phyloP scores from a whole-genome alignment of 2,329 filamentous ascomycete species.

The Aspergillus fijiensis region DNA sequence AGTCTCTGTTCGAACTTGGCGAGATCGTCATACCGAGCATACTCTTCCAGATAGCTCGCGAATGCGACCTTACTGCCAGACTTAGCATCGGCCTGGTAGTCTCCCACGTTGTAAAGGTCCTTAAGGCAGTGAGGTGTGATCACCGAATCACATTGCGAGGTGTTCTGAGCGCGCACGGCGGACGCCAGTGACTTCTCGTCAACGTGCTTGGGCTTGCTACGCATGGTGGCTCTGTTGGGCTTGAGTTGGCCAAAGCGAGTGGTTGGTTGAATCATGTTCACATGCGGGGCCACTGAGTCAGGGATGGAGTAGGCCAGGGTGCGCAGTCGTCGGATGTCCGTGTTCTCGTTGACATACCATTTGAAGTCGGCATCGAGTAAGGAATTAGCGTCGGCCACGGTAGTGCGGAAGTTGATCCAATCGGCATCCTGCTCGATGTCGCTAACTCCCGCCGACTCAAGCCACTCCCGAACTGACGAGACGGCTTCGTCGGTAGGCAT shows the following conservation, averaged over 20 bases:
- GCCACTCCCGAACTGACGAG: constrained; percentile 48
- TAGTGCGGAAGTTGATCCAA: constrained; percentile 40
- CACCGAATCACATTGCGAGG: constrained; percentile 42
- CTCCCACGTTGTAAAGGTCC: constrained; percentile 48
- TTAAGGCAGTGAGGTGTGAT: constrained; percentile 51
- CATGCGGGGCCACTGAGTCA: constrained; percentile 30
- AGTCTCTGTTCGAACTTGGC: constrained; percentile 40
- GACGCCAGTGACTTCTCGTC: constrained; percentile 24
- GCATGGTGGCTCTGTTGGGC: constrained; percentile 28
- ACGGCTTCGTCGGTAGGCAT: constrained; percentile 44
- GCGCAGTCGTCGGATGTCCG: constrained; percentile 34
- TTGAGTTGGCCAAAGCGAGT: constrained; percentile 42
- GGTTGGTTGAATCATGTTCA: constrained; percentile 45
- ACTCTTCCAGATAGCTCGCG: constrained; percentile 50
- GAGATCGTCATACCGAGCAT: constrained; percentile 50
- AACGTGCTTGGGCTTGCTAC: constrained; percentile 20
- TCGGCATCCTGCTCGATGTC: constrained; percentile 39
- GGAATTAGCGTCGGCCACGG: constrained; percentile 37
- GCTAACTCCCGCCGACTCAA: constrained; percentile 40
- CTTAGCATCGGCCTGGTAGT: constrained; percentile 38
- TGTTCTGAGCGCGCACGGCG: constrained; percentile 14
- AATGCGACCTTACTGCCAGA: constrained; percentile 46
- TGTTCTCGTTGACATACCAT: constrained; percentile 35
- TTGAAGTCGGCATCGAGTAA: constrained; percentile 42
- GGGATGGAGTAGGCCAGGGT: constrained; percentile 46